phyloP scores from a whole-genome alignment of 495 filamentous ascomycete species.

The Aspergillus baeticus region DNA sequence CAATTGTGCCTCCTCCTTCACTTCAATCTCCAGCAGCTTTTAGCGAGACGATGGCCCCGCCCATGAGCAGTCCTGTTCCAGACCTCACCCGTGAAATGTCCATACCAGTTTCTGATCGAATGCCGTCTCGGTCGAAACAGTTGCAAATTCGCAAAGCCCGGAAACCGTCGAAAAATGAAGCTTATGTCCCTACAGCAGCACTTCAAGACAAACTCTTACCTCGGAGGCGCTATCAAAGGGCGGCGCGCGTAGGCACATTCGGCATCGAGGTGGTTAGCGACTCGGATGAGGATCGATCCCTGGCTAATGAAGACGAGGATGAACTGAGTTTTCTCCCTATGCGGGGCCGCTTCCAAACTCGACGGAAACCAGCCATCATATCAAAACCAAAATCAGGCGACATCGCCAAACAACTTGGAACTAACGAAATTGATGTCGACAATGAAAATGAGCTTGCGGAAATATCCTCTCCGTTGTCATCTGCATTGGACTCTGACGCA shows the following conservation, averaged over 20 bases:
- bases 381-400: conserved; percentile 16
- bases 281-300: conserved; percentile 31
- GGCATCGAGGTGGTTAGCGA: conserved; percentile 27
- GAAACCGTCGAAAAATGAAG: conserved; percentile 24
- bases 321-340: conserved; percentile 33
- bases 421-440: conserved; percentile 7
- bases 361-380: conserved; percentile 16
- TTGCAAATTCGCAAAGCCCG: neutral
- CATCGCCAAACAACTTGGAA: conserved; percentile 10
- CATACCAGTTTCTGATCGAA: conserved; percentile 19
- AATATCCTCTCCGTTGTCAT: conserved; percentile 39
- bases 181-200: conserved; percentile 44
- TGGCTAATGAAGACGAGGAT: conserved; percentile 36
- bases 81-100: conserved; percentile 18
- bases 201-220: conserved; percentile 50
- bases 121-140: conserved; percentile 24
- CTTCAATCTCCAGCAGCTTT: conserved; percentile 32
- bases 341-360: conserved; percentile 22
- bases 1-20: conserved; percentile 14
- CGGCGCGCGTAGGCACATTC: conserved; percentile 17
- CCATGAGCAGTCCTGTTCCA: conserved; percentile 39
- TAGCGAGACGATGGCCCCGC: conserved; percentile 53
- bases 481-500: conserved; percentile 35
- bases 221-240: conserved; percentile 36
- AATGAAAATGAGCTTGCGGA: conserved; percentile 32